Evolutionary conservation across 2,329 filamentous ascomycete species (phyloP), one percentile per base, ranked within the genome.

Genomic region (Colletotrichum coccodes): DNA sequence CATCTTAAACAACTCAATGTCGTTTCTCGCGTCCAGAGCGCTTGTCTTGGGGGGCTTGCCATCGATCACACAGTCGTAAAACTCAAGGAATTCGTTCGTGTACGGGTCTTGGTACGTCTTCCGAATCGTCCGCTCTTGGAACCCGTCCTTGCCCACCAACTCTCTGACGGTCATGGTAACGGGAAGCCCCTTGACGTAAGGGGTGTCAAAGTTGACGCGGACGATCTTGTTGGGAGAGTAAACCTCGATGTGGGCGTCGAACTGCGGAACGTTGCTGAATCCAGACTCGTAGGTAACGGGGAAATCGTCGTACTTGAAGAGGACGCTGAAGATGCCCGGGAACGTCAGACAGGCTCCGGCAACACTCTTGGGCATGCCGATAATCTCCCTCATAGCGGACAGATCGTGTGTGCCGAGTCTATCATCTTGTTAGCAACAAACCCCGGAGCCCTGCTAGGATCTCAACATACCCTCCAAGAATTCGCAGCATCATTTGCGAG

Each of bases 211-310:
- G 40, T 85, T 74, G 12, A 91, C 79, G 1, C 78, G 81, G 0
- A 91, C 84, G 0, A 83, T 84, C 77, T 90, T 91, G 7, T 82
- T 78, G 18, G 79, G 74, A 0, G 83, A 83, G 70, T 88, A 90
- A 0, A 91, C 79, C 3, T 84, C 84, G 7, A 89, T 74, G 49
- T 84, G 80, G 0, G 86, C 84, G 61, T 89, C 86, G 57, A 89
- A 88, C 0, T 77, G 72, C 0, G 87, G 86, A 1, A 91, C 82
- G 0, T 75, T 73, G 70, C 87, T 83, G 26, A 89, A 79, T 0
- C 89, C 88, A 0, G 83, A 84, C 70, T 91, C 89, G 71, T 90
- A 91, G 0, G 83, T 81, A 2, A 89, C 81, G 0, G 85, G 79
- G 65, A 89, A 91, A 26, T 72, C 70, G 1, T 74, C 62, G 68